phyloP scores from a whole-genome alignment of 306 rosid species.

The Glycyrrhiza uralensis region DNA sequence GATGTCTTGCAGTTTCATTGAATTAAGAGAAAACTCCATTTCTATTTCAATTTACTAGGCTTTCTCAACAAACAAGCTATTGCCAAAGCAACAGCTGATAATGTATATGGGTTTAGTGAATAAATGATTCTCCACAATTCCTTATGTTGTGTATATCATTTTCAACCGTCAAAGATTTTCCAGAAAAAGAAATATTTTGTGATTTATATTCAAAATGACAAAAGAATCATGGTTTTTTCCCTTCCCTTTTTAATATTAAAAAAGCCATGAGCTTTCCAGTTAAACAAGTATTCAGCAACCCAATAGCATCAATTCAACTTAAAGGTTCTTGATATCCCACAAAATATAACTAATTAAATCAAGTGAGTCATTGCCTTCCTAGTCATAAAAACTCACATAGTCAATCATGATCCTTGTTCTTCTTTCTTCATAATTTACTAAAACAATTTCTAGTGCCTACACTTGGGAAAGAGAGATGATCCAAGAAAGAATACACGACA shows the following conservation, averaged over 20 bases:
- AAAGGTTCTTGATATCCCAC: background rate
- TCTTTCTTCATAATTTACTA: constrained; percentile 12
- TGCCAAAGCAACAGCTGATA: background rate
- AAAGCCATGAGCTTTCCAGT: background rate
- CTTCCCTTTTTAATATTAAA: background rate
- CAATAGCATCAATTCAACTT: background rate
- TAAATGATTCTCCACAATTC: background rate
- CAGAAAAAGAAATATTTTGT: background rate
- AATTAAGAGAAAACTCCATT: background rate
- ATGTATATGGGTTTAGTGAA: background rate
- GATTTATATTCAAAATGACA: background rate
- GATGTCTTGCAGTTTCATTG: background rate
- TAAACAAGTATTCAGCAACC: background rate
- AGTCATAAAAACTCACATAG: background rate
- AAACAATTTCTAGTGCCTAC: background rate
- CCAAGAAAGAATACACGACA: background rate
- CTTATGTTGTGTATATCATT: background rate
- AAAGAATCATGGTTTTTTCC: background rate
- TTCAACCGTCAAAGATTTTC: background rate
- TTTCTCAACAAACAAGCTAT: background rate
- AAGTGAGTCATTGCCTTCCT: background rate
- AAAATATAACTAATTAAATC: background rate
- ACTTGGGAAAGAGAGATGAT: background rate
- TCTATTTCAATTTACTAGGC: background rate
- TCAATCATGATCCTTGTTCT: background rate